Base-by-base conservation (phyloP, 139 green algal species). In the Edaphochlamys debaryana region DNA sequence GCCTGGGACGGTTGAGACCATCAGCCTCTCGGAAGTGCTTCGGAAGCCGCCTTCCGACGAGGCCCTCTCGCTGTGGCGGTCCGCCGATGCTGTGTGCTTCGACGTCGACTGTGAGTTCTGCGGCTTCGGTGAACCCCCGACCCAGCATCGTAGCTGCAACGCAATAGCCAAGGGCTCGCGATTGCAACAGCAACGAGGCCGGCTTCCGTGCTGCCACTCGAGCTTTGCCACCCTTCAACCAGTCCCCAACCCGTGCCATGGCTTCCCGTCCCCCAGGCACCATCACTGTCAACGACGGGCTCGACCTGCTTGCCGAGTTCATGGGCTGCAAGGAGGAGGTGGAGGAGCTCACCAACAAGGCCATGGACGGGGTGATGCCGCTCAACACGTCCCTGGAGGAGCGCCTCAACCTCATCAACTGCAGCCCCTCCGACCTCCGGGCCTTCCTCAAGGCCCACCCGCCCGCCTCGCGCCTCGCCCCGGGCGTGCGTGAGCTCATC, bases 261-360 rank as follows among this genome's bases (percentile, higher is more conserved):
- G 11, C 48, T 54, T 54, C 15, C 15, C 48, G 15, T 54, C 48
- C 15, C 48, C 48, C 75, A 82, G 75, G 92, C 86, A 95, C 92
- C 34, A 71, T 94, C 38, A 90, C 90, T 2, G 42, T 88, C 36
- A 92, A 95, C 23, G 93, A 95, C 85, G 82, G 80, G 17, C 79
- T 96, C 36, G 92, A 95, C 73, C 67, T 95, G 36, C 85, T 96
- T 42, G 92, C 89, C 23, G 92, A 93, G 60, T 94, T 93, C 80
- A 93, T 94, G 92, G 93, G 92, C 7, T 80, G 91, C 34, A 88
- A 88, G 0, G 84, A 92, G 7, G 70, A 87, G 40, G 88, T 94
- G 38, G 88, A 86, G 32, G 82, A n/a, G 23, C 79, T 95, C 7
- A 95, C 91, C 29, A 93, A 87, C 69, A 74, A 85, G 89, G 92